phyloP scores from a whole-genome alignment of 139 green algal species.

The Tetradesmus obliquus region DNA sequence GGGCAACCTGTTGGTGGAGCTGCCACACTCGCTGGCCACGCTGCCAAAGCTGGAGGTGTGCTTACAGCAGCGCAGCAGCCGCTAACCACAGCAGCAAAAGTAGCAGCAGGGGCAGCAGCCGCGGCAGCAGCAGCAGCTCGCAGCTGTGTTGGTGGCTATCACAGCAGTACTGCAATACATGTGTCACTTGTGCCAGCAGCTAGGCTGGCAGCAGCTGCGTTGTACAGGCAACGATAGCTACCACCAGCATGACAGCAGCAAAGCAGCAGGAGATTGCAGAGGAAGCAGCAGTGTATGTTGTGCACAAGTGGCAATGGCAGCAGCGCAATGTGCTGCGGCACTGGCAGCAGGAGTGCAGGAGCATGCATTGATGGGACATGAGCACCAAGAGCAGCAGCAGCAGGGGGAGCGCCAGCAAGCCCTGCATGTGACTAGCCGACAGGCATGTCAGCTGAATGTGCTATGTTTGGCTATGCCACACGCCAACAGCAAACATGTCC shows the following conservation, averaged over 20 bases:
- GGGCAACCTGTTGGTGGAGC: conserved; percentile 74
- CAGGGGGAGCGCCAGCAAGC: not conserved
- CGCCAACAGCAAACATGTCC: no score
- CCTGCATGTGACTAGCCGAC: not conserved
- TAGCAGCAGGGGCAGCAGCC: not conserved
- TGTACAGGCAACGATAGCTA: not conserved
- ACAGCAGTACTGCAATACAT: not conserved
- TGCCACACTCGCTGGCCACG: conserved; percentile 67
- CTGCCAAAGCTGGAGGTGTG: conserved; percentile 72
- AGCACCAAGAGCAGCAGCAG: not conserved
- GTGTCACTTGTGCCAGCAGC: not conserved
- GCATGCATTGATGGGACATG: not conserved
- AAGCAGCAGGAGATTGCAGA: not conserved
- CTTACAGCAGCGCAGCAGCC: not conserved
- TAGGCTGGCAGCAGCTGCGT: not conserved
- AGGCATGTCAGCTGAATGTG: not conserved
- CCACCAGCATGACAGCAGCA: not conserved
- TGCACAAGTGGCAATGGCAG: not conserved
- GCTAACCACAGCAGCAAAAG: not conserved
- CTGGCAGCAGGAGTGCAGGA: no score
- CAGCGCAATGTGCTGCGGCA: not conserved
- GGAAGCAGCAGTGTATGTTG: no score
- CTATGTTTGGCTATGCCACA: no score
- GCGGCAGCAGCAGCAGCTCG: not conserved
- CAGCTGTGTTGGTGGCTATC: not conserved